Percentiles rank a stretch among this genome's conserved stretches.
phyloP scores from a whole-genome alignment of 805 yeast species.

The Saccharomyces eubayanus region DNA sequence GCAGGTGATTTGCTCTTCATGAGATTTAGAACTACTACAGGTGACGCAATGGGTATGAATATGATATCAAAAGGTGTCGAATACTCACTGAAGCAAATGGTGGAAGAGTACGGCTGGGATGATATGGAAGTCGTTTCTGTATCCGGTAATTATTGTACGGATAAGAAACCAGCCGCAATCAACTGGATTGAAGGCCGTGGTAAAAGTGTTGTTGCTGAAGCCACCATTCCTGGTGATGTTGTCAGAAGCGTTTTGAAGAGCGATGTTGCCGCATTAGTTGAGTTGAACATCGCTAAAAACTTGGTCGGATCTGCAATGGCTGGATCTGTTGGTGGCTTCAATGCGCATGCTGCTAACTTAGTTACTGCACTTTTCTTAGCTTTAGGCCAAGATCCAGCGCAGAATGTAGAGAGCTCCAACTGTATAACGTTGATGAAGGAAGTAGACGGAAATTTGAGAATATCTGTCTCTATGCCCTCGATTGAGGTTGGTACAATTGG shows the following conservation, averaged over 20 bases:
- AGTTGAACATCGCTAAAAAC: constrained; percentile 81
- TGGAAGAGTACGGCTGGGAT: constrained; percentile 79
- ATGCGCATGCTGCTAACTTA: constrained; percentile 95
- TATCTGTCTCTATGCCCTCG: constrained; percentile 98
- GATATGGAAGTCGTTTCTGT: constrained; percentile 91
- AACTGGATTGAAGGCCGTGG: constrained; percentile 99
- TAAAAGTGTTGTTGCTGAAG: constrained; percentile 94
- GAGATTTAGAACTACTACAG: constrained; percentile 96
- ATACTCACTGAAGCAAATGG: constrained; percentile 73
- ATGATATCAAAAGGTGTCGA: constrained; percentile 99
- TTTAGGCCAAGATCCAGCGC: constrained; percentile 99
- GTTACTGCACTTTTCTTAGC: constrained; percentile 93
- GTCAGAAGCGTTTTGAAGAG: constrained; percentile 82
- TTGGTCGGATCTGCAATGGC: constrained; percentile 97
- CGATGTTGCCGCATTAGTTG: constrained; percentile 85
- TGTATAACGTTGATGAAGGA: constrained; percentile 94
- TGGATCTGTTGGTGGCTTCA: constrained; percentile 95
- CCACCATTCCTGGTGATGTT: constrained; percentile 72
- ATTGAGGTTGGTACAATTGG: constrained; percentile 99
- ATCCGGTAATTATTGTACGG: constrained; percentile 96
- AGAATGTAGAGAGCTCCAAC: constrained; percentile 93
- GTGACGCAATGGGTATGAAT: constrained; percentile 99
- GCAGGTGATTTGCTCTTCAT: constrained; percentile 87
- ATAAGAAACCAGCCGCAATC: constrained; percentile 94
- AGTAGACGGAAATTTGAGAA: constrained; percentile 69